Base-by-base conservation (phyloP, 176 grass and related monocot species). In the Oryza officinalis region DNA sequence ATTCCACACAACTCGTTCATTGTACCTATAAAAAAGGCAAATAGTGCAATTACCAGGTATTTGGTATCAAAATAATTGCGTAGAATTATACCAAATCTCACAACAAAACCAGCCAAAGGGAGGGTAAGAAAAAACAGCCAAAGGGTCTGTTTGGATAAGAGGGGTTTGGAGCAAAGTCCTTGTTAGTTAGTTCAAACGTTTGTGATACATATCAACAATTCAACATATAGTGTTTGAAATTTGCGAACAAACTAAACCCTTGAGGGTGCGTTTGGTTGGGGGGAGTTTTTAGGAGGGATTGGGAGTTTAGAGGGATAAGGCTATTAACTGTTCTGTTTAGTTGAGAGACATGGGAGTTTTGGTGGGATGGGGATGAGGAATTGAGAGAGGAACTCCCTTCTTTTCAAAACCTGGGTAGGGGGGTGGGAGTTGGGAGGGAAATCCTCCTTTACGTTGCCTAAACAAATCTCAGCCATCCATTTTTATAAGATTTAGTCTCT, bases 1-100 rank as follows among this genome's bases (percentile, higher is more conserved):
- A 0, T 69, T 98, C 96, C 93, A 95, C 75, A 95, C 93, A 20
- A 95, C 93, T 17, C 87, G 91, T 49, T 98, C 96, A 50, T 98
- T 98, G 81, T 94, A 98, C 92, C 95, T 98, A 47, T 30, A 27
- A 65, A 40, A 75, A 63, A 47, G 31, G 32, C 28, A 67, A 28
- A 2, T 66, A 28, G 45, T 57, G 25, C 37, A 40, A 47, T 11
- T 59, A 31, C 11, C 37, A 64, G 63, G 20, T 52, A 50, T 47
- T 33, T n/a, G 23, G 15, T 38, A 27, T 76, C 25, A 35, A 33
- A 33, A 59, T 80, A 35, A 77, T 28, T 79, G 74, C 18, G 20
- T 7, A 75, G 23, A 50, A 76, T 61, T 1, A 38, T 61, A 47
- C 15, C 1, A 20, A 26, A 65, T 11, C 38, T 63, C 18, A 38